These are phyloP conservation scores for Dothidotthia symphoricarpi DNA, from an alignment of 2,329 filamentous ascomycete genomes.

Conservation along the genomic window DNA sequence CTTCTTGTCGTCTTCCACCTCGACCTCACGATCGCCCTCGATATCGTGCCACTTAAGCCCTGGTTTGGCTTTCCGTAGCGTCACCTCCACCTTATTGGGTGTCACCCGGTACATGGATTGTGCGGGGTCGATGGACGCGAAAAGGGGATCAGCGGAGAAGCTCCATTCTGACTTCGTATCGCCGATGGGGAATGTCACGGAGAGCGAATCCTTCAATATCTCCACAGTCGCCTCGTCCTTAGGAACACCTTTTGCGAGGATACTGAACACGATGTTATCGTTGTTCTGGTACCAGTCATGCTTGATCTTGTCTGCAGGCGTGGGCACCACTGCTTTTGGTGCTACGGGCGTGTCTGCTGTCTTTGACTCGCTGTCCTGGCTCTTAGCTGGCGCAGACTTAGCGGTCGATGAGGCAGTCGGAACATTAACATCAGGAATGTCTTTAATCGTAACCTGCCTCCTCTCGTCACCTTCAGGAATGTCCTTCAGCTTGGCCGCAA, in stretches of 20 bases:
- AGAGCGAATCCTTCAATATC: constrained; percentile 51
- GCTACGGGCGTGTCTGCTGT: constrained; percentile 17
- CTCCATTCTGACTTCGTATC: constrained; percentile 56
- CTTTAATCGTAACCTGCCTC: constrained; percentile 38
- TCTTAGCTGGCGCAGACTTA: constrained; percentile 7
- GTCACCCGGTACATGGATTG: constrained; percentile 65
- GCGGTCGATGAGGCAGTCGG: constrained; percentile 40
- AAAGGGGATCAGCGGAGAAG: constrained; percentile 66
- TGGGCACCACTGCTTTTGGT: constrained; percentile 34
- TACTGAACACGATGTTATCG: constrained; percentile 60
- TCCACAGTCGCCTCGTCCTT: constrained; percentile 57
- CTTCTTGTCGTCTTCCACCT: constrained; percentile 7
- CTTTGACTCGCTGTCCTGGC: constrained; percentile 3
- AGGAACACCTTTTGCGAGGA: constrained; percentile 64
- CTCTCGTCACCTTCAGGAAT: constrained; percentile 52
- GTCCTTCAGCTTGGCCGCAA: constrained; percentile 51
- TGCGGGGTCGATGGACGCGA: constrained; percentile 60
- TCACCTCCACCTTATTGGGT: constrained; percentile 76
- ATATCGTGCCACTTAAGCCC: constrained; percentile 68
- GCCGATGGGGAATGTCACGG: constrained; percentile 58
- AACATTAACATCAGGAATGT: constrained; percentile 54
- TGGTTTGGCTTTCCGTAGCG: constrained; percentile 63
- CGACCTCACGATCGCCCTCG: constrained; percentile 42
- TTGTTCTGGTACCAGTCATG: constrained; percentile 68
- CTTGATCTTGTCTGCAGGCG: constrained; percentile 59